A percentile compares a stretch with the other conserved stretches of the same genome.
Evolutionary conservation across 352 stramenopile genomes (phyloP).

Genomic region (Globisporangium cederbergense): DNA sequence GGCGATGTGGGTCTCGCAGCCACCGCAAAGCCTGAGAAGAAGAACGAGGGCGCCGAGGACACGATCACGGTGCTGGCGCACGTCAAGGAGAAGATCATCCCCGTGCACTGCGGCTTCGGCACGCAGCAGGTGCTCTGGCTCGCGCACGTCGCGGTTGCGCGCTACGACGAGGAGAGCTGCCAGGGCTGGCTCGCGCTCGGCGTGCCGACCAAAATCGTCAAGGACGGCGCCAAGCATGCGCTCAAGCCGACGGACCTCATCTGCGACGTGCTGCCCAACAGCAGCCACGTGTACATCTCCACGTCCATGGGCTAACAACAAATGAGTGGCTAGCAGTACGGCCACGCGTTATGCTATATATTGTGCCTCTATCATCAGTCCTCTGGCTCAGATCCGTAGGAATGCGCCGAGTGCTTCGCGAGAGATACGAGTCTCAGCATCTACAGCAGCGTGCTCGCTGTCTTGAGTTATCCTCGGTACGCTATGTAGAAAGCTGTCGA

Average conservation of each 20-base stretch:
- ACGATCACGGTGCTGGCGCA: conserved; percentile 63
- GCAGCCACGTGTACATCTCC: conserved; percentile 65
- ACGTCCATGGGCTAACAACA: conserved; percentile 35
- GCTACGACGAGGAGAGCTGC: conserved; percentile 51
- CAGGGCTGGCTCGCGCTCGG: conserved; percentile 61
- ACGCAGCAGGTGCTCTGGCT: conserved; percentile 75
- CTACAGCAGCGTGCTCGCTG: not conserved
- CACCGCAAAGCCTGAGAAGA: not conserved
- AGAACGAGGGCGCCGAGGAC: conserved; percentile 51
- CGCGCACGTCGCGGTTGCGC: conserved; percentile 64
- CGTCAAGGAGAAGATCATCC: conserved; percentile 68
- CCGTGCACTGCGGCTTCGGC: conserved; percentile 63
- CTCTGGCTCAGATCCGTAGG: conserved; percentile 1
- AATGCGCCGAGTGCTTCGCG: conserved; percentile 12
- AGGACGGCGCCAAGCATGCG: conserved; percentile 37
- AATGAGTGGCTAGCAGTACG: not conserved
- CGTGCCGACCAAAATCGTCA: conserved; percentile 38
- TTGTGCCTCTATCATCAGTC: too few species aligned
- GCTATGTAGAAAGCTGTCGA: conserved; percentile 2
- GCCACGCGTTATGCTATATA: too few species aligned
- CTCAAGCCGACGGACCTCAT: conserved; percentile 55
- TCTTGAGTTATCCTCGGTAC: not conserved
- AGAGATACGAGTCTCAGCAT: not conserved
- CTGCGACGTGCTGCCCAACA: conserved; percentile 57
- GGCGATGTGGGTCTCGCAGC: not conserved